Evolutionary conservation across 331 rosid genomes (phyloP).

Genomic region (Spiraea crenata): DNA sequence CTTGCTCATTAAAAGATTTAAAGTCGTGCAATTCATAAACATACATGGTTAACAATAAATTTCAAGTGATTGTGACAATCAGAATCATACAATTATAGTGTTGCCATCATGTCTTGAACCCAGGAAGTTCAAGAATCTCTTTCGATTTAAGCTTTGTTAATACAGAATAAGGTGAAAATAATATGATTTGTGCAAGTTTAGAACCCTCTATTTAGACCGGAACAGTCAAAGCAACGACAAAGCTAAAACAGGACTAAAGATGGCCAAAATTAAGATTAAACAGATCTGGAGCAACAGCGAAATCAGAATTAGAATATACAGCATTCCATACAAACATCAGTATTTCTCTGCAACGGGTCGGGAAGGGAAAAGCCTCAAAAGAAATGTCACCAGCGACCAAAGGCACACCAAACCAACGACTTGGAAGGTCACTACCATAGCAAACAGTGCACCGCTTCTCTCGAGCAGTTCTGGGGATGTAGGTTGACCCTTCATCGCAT

Average conservation of each 20-base stretch:
- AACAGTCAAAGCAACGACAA: not conserved
- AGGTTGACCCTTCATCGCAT: slow-evolving; percentile 52
- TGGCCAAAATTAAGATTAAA: not conserved
- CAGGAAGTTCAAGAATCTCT: too few relatives aligned
- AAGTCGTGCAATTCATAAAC: too few relatives aligned
- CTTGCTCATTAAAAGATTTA: too few relatives aligned
- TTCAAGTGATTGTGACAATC: too few relatives aligned
- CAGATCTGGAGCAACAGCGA: not conserved
- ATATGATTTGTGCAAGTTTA: too few relatives aligned
- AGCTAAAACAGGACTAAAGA: not conserved
- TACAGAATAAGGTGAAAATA: too few relatives aligned
- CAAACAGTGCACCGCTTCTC: slow-evolving; percentile 63
- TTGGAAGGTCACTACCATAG: slow-evolving; percentile 61
- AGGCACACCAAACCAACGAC: slow-evolving; percentile 66
- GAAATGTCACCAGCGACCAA: slow-evolving; percentile 79
- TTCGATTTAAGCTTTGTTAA: too few relatives aligned
- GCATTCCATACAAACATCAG: slow-evolving; percentile 32
- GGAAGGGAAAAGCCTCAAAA: slow-evolving; percentile 88
- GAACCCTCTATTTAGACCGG: not conserved
- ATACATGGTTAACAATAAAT: too few relatives aligned
- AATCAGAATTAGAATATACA: not conserved
- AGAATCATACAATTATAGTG: too few relatives aligned
- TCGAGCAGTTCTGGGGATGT: slow-evolving; percentile 50
- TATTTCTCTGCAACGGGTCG: slow-evolving; percentile 81
- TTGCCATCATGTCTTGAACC: too few relatives aligned